Evolutionary conservation across 75 land plant species (phyloP).

Genomic region (Pseudotsuga menziesii): DNA sequence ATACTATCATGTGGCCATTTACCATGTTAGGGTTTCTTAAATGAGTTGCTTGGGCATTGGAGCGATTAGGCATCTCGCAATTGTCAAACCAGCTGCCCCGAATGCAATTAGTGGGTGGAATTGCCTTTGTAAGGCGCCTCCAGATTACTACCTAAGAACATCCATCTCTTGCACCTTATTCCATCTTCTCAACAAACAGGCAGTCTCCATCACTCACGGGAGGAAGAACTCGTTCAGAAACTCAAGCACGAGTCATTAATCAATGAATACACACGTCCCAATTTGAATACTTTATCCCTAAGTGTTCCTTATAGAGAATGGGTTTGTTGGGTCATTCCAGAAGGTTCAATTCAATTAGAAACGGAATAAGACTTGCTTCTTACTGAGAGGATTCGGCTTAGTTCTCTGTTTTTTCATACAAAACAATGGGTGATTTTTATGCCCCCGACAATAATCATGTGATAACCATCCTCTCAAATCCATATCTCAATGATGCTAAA

Average conservation of each 20-base stretch:
- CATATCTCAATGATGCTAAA: no score
- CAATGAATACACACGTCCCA: background rate
- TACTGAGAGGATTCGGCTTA: no score
- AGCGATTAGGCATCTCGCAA: constrained; percentile 3
- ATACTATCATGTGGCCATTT: constrained; percentile 34
- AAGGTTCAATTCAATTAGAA: background rate
- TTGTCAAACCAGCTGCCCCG: constrained; percentile 32
- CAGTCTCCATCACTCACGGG: background rate
- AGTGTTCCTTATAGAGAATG: background rate
- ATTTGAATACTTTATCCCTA: background rate
- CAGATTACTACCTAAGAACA: constrained; percentile 39
- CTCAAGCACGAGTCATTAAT: no score
- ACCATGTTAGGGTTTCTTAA: constrained; percentile 20
- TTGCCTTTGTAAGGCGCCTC: constrained; percentile 18
- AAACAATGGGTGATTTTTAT: no score
- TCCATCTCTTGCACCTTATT: constrained; percentile 38
- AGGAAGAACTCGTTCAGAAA: no score
- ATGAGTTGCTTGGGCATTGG: constrained; percentile 23
- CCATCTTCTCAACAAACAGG: background rate
- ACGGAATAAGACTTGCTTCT: no score
- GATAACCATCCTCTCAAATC: no score
- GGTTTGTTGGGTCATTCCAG: background rate
- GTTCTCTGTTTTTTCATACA: no score
- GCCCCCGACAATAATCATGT: no score
- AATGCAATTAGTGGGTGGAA: constrained; percentile 35